A percentile compares a stretch with the other conserved stretches of the same genome.
These are phyloP conservation scores for Fimicolochytrium jonesii DNA, from an alignment of 192 early-diverging fungal genomes.

Conservation along the genomic window DNA sequence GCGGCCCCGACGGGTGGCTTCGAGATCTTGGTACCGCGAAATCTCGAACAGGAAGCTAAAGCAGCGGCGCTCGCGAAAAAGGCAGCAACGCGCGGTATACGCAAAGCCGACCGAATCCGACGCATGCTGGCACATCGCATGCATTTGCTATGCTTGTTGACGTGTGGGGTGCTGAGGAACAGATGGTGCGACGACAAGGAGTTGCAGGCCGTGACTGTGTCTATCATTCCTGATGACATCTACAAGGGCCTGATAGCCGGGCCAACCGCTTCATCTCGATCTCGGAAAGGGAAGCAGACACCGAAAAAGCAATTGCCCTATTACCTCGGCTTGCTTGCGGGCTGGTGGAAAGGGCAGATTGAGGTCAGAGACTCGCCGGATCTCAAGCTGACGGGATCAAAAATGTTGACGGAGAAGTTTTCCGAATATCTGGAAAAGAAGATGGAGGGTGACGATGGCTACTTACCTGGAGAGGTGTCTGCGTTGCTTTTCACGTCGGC, in stretches of 20 bases:
- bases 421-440: not conserved
- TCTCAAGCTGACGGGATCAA: not conserved
- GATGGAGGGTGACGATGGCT: not conserved
- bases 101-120: conserved; percentile 46
- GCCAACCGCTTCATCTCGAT: no score
- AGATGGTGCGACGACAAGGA: conserved; percentile 47
- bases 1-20: conserved; percentile 3
- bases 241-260: conserved; percentile 7
- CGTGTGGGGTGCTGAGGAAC: conserved; percentile 53
- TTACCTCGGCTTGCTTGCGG: conserved; percentile 6
- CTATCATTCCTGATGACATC: conserved; percentile 14
- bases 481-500: conserved; percentile 48
- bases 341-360: conserved; percentile 14
- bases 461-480: conserved; percentile 29
- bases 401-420: not conserved
- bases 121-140: conserved; percentile 56
- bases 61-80: not conserved
- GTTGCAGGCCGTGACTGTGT: conserved; percentile 27
- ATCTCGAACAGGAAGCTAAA: not conserved
- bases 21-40: conserved; percentile 1
- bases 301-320: conserved; percentile 1
- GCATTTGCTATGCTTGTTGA: conserved; percentile 55
- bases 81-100: conserved; percentile 37
- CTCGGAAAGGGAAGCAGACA: conserved; percentile 2
- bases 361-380: not conserved